These are phyloP conservation scores for Spathaspora sp. DNA, from an alignment of 805 yeast genomes.

Conservation along the genomic window DNA sequence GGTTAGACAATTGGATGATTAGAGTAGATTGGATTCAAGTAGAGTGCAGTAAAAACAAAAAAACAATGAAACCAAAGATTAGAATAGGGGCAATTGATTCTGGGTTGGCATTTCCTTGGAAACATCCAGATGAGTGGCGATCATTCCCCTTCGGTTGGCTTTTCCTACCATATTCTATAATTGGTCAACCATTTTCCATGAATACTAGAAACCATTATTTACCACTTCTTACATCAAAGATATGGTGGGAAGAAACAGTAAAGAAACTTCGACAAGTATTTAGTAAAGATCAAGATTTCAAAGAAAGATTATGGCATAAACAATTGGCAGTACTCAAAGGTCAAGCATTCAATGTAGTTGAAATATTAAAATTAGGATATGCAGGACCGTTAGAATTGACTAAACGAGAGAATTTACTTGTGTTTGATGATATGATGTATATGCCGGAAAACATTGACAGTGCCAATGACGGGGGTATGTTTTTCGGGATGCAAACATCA, in stretches of 20 bases:
- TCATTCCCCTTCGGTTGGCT: slow-evolving; percentile 80
- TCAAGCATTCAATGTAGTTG: slow-evolving; percentile 73
- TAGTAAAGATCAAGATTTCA: slow-evolving; percentile 57
- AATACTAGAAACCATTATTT: slow-evolving; percentile 54
- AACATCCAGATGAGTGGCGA: slow-evolving; percentile 79
- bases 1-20: slow-evolving; percentile 78
- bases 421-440: slow-evolving; percentile 60
- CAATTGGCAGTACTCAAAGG: slow-evolving; percentile 74
- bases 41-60: slow-evolving; percentile 7
- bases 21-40: slow-evolving; percentile 41
- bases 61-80: slow-evolving; percentile 31
- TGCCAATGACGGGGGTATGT: slow-evolving; percentile 12
- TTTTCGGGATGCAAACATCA: slow-evolving; percentile 3
- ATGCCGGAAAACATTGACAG: slow-evolving; percentile 37
- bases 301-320: slow-evolving; percentile 60
- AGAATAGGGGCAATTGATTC: slow-evolving; percentile 73
- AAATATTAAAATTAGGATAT: slow-evolving; percentile 50
- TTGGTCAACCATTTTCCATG: slow-evolving; percentile 64
- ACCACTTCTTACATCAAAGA: slow-evolving; percentile 53
- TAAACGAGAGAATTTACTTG: slow-evolving; percentile 51
- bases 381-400: slow-evolving; percentile 70
- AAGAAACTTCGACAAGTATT: slow-evolving; percentile 45
- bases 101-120: slow-evolving; percentile 76
- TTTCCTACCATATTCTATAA: slow-evolving; percentile 56
- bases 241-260: slow-evolving; percentile 70